phyloP scores from a whole-genome alignment of 768 basidiomycete genomes.

The Suillus brevipes region DNA sequence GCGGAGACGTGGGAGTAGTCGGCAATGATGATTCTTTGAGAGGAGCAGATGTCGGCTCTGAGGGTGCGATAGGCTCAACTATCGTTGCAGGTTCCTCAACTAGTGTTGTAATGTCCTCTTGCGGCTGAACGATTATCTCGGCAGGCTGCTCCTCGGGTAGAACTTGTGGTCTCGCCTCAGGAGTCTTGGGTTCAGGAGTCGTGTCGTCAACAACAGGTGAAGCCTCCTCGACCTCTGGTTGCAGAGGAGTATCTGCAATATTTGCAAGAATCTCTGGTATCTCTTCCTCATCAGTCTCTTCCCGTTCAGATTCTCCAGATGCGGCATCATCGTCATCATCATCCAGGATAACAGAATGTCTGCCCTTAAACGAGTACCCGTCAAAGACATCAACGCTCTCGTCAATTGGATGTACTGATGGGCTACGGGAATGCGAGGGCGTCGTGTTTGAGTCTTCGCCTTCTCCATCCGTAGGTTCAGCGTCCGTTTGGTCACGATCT shows the following conservation, averaged over 20 bases:
- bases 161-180: slow-evolving; percentile 57
- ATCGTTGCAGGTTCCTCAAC: slow-evolving; percentile 17
- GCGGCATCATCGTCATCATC: slow-evolving; percentile 65
- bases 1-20: slow-evolving; percentile 11
- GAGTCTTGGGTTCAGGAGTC: slow-evolving; percentile 65
- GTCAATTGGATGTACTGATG: slow-evolving; percentile 59
- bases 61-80: slow-evolving; percentile 19
- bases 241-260: slow-evolving; percentile 23
- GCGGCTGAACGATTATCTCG: slow-evolving; percentile 10
- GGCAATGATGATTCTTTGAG: slow-evolving; percentile 15
- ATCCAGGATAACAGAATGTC: slow-evolving; percentile 76
- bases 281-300: slow-evolving; percentile 41
- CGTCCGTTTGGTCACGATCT: slow-evolving; percentile 66
- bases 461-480: slow-evolving; percentile 71
- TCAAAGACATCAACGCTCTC: slow-evolving; percentile 81
- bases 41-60: slow-evolving; percentile 19
- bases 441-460: slow-evolving; percentile 78
- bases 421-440: slow-evolving; percentile 77
- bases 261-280: slow-evolving; percentile 24
- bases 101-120: slow-evolving; percentile 13
- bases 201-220: slow-evolving; percentile 34
- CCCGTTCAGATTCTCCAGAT: slow-evolving; percentile 34
- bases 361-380: slow-evolving; percentile 91
- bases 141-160: slow-evolving; percentile 31
- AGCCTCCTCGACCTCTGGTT: slow-evolving; percentile 28